Conservation (phyloP, 192 early-diverging fungal species). For the Backusella macrospora region DNA sequence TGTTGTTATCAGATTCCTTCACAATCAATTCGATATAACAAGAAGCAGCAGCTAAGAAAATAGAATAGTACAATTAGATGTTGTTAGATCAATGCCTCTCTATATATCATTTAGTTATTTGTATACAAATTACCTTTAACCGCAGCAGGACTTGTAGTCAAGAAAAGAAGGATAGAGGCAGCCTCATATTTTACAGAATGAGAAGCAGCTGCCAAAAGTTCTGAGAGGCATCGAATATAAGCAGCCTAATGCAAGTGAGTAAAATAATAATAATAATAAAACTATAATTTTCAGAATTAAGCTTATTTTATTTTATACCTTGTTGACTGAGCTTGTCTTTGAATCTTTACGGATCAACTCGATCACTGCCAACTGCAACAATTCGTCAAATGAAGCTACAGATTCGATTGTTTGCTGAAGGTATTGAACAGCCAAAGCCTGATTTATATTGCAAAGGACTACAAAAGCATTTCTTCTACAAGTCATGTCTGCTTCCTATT, state of each 20-base stretch:
- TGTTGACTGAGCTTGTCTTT: slow-evolving; percentile 77
- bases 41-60: slow-evolving; percentile 72
- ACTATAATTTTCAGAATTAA: background rate
- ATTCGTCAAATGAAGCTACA: slow-evolving; percentile 85
- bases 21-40: slow-evolving; percentile 91
- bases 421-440: slow-evolving; percentile 82
- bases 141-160: slow-evolving; percentile 87
- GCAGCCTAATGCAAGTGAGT: slow-evolving; percentile 62
- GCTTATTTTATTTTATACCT: slow-evolving; percentile 50
- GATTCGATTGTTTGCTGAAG: slow-evolving; percentile 72
- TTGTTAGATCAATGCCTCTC: background rate
- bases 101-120: background rate
- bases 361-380: slow-evolving; percentile 91
- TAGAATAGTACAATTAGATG: background rate
- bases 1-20: slow-evolving; percentile 97
- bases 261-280: background rate
- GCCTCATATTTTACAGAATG: slow-evolving; percentile 98
- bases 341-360: slow-evolving; percentile 95
- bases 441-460: slow-evolving; percentile 84
- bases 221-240: slow-evolving; percentile 91
- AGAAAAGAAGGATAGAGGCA: slow-evolving; percentile 85
- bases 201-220: slow-evolving; percentile 78
- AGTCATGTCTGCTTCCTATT: slow-evolving; percentile 88
- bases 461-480: slow-evolving; percentile 93
- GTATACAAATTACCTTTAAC: slow-evolving; percentile 70